A percentile compares a stretch with the other conserved stretches of the same genome.
phyloP scores from a whole-genome alignment of 164 flowering plant species.

The Protea cynaroides region DNA sequence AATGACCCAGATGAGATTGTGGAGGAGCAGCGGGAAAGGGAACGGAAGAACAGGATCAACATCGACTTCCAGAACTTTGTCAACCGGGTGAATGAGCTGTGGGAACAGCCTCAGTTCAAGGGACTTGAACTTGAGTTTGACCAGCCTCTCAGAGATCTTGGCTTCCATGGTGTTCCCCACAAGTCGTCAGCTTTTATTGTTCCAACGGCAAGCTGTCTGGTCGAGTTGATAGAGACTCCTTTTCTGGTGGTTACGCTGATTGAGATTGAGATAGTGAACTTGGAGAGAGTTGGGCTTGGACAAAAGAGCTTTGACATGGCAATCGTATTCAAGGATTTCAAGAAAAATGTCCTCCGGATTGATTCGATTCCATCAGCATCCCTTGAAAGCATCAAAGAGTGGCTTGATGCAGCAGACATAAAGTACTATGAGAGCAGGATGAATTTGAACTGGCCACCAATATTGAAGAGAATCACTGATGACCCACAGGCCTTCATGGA shows the following conservation, averaged over 20 bases:
- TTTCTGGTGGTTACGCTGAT: conserved; percentile 60
- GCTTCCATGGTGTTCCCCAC: conserved; percentile 79
- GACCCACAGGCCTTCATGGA: conserved; percentile 71
- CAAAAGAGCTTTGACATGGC: conserved; percentile 86
- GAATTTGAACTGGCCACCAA: conserved; percentile 66
- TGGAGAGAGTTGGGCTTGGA: conserved; percentile 80
- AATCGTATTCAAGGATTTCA: conserved; percentile 84
- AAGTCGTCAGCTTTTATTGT: conserved; percentile 70
- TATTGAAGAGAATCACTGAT: conserved; percentile 67
- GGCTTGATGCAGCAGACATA: conserved; percentile 78
- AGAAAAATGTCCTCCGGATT: conserved; percentile 67
- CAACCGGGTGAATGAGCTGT: conserved; percentile 38
- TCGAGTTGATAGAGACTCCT: conserved; percentile 71
- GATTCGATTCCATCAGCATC: conserved; percentile 78
- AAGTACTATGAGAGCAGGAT: conserved; percentile 84
- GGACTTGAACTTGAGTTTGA: conserved; percentile 72
- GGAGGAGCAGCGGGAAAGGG: conserved; percentile 79
- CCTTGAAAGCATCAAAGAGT: conserved; percentile 78
- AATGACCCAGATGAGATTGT: conserved; percentile 89
- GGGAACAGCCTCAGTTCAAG: conserved; percentile 63
- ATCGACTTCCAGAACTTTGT: conserved; percentile 66
- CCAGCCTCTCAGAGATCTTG: conserved; percentile 77
- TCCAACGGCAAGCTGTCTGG: conserved; percentile 76
- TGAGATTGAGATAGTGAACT: conserved; percentile 83
- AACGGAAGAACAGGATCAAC: conserved; percentile 68